Base-by-base conservation (phyloP, 2,329 filamentous ascomycete species). In the Pestalotiopsis sp. region DNA sequence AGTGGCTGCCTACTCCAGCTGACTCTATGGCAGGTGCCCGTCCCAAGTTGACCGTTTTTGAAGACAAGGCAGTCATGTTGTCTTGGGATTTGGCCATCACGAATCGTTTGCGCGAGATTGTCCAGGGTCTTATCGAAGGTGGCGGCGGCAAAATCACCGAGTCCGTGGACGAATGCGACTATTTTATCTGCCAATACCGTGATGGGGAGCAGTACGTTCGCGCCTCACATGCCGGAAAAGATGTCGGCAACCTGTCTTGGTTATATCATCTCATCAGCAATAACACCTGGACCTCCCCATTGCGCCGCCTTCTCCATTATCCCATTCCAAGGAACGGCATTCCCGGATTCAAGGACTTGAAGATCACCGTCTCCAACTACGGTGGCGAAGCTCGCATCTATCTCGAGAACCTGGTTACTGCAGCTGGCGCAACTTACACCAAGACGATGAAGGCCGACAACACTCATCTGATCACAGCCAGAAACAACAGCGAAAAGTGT, bases 371-470 rank as follows among this genome's bases (percentile, higher is more conserved):
- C 5, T 98, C 96, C 5, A 99, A 98, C 79, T 99, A 99, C 78
- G 94, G 94, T 60, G 96, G 96, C 40, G 96, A 99, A 79, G 94
- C 96, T 17, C 90, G 96, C 61, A 90, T 94, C 66, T 99, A 98
- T 76, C 86, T 99, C 4, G 95, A 98, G 80, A 98, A 97, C 73
- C 86, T 99, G 49, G 92, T 98, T 74, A 90, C 85, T 70, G 94
- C 94, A 27, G 87, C 92, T 17, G 96, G 96, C 17, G 95, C 93
- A 9, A 91, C 92, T 70, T 98, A 94, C 77, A 99, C 96, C 38
- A 97, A 97, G 82, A 97, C 94, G 0, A 93, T 99, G 90, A 97
- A 94, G 79, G 90, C 92, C 73, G 94, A 98, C 71, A 98, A 99
- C 78, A 98, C 95, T 0, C 96, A 99, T 81, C 88, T 99, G 0